Evolutionary conservation across 441 rosid species (phyloP), one percentile per base, ranked within the genome.

Genomic region (Kokia cookei): DNA sequence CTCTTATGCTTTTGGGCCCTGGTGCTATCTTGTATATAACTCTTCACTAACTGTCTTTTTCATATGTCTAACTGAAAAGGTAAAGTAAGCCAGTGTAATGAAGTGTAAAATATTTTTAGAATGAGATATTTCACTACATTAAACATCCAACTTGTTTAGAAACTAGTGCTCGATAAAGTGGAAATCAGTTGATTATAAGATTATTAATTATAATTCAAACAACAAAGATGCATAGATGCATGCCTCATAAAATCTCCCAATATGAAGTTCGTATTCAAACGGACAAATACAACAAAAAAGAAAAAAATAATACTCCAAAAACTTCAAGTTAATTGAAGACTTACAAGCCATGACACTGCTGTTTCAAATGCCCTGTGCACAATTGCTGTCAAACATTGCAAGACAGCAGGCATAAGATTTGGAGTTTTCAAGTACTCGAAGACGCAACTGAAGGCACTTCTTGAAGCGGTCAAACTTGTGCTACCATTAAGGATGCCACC

Each of bases 401-500:
- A 90, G 71, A 93, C 98, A 73, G 99, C 92, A 32, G 97, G 93
- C 85, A 86, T 76, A 62, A 95, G 97, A 82, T 89, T 89, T 86
- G 98, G 93, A 73, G 97, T 91, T 88, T 94, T 96, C 73, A 94
- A 84, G 85, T 96, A 96, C 76, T 96, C 99, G 76, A 96, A 96
- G 68, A 84, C 98, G 78, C 98, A 96, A 78, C 96, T 82, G 85
- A 96, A 96, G 82, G 99, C 97, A 88, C 99, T 96, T 85, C 95
- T 92, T 66, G 95, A 85, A 47, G 93, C 86, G 68, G 87, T 87
- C 74, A 88, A 82, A 76, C 83, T 82, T 65, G 84, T 74, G 72
- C 84, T 86, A 71, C 98, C 98, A 78, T 93, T 96, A 76, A 96
- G 98, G 78, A 94, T 87, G 78, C 99, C 99, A 67, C 99, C 99